Percentiles rank a stretch among this genome's conserved stretches.
phyloP scores from a whole-genome alignment of 2,329 filamentous ascomycete species.

The Colletotrichum camelliae region DNA sequence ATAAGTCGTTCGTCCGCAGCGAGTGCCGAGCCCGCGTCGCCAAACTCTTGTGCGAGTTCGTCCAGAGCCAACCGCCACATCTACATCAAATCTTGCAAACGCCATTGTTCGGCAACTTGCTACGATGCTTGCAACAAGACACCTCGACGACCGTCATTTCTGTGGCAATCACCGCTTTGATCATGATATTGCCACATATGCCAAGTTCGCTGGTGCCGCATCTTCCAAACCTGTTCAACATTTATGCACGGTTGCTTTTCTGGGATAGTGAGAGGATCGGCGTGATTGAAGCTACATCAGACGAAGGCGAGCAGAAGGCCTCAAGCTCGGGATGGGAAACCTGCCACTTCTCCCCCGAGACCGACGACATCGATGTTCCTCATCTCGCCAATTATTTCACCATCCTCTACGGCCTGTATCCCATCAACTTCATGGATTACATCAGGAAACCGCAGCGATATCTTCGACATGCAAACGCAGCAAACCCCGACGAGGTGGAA shows the following conservation, averaged over 20 bases:
- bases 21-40: constrained; percentile 69
- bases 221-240: constrained; percentile 78
- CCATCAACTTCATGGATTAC: constrained; percentile 86
- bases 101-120: constrained; percentile 71
- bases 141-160: constrained; percentile 80
- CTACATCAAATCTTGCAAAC: constrained; percentile 77
- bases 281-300: constrained; percentile 40
- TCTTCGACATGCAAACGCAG: constrained; percentile 74
- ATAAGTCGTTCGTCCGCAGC: constrained; percentile 69
- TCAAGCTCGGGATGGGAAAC: constrained; percentile 65
- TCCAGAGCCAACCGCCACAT: constrained; percentile 80
- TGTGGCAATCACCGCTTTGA: constrained; percentile 73
- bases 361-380: constrained; percentile 66
- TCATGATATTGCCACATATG: constrained; percentile 85
- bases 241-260: constrained; percentile 80
- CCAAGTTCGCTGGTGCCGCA: constrained; percentile 72
- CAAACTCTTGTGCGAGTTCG: constrained; percentile 73
- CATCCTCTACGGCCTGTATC: constrained; percentile 82
- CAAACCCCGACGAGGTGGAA: constrained; percentile 75
- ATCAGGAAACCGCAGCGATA: constrained; percentile 83
- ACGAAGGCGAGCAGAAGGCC: constrained; percentile 41
- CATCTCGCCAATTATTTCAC: constrained; percentile 80
- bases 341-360: constrained; percentile 64
- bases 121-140: constrained; percentile 78
- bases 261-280: constrained; percentile 68